phyloP scores from a whole-genome alignment of 2,329 filamentous ascomycete genomes.

The Dothistroma septosporum region DNA sequence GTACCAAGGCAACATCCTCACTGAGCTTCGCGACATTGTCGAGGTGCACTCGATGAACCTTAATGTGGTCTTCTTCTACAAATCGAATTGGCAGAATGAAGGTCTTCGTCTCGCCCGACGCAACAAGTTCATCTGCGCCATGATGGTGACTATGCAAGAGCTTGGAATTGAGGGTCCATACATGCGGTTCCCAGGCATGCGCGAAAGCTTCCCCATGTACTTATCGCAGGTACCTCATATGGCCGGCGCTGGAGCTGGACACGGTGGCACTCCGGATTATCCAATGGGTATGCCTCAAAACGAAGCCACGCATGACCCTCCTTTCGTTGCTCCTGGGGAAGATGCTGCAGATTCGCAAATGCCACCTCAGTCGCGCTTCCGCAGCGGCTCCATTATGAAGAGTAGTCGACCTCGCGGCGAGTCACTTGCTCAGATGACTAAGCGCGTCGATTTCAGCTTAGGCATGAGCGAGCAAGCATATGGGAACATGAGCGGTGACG shows the following conservation, averaged over 20 bases:
- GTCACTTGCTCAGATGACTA: constrained; percentile 55
- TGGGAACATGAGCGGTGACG: constrained; percentile 59
- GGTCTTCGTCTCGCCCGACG: constrained; percentile 81
- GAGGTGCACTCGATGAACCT: constrained; percentile 82
- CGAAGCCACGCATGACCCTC: constrained; percentile 37
- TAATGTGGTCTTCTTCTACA: constrained; percentile 96
- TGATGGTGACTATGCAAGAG: constrained; percentile 81
- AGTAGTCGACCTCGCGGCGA: constrained; percentile 52
- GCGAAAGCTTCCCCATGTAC: constrained; percentile 64
- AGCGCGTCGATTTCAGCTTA: constrained; percentile 66
- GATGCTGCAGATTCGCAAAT: constrained; percentile 14
- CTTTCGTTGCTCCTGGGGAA: constrained; percentile 39
- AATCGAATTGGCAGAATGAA: constrained; percentile 95
- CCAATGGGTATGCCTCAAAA: constrained; percentile 37
- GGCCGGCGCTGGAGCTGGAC: constrained; percentile 40
- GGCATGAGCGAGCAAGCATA: constrained; percentile 58
- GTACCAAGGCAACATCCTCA: constrained; percentile 79
- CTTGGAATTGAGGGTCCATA: constrained; percentile 81
- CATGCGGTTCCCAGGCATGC: constrained; percentile 66
- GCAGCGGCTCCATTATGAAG: constrained; percentile 50
- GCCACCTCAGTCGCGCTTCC: constrained; percentile 28
- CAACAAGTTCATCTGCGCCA: constrained; percentile 88
- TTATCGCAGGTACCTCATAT: constrained; percentile 50
- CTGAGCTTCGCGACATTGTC: constrained; percentile 72
- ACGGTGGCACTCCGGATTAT: constrained; percentile 44